Percentiles rank a stretch among this genome's conserved stretches.
Conservation (phyloP, 106 monocot species). For the Xerophyta viscosa region DNA sequence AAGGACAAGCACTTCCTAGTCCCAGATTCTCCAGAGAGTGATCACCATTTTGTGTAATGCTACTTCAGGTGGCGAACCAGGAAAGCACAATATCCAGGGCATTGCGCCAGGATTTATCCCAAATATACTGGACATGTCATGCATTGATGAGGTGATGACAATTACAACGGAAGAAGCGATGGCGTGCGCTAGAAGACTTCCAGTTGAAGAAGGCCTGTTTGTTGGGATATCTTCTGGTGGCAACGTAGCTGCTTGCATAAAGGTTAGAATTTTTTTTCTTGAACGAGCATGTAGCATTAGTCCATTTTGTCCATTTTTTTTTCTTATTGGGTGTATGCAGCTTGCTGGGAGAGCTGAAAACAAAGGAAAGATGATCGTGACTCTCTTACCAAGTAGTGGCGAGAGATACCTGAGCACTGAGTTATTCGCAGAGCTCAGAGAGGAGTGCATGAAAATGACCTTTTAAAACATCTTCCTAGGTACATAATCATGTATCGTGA, state of each 20-base stretch:
- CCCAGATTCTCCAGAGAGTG: no score
- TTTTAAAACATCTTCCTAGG: no score
- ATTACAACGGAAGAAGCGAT: slow-evolving; percentile 64
- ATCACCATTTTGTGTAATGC: no score
- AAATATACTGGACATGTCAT: slow-evolving; percentile 32
- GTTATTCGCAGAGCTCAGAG: slow-evolving; percentile 57
- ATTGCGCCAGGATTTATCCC: slow-evolving; percentile 68
- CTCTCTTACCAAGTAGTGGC: slow-evolving; percentile 60
- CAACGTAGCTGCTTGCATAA: slow-evolving; percentile 67
- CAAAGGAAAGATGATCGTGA: slow-evolving; percentile 82
- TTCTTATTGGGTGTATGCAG: slow-evolving; percentile 14
- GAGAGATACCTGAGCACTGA: slow-evolving; percentile 79
- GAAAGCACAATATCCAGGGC: slow-evolving; percentile 69
- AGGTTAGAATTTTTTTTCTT: slow-evolving; percentile 32
- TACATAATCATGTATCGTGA: no score
- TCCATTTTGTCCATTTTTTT: not conserved
- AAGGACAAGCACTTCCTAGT: no score
- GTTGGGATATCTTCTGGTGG: slow-evolving; percentile 93
- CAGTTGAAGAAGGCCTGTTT: slow-evolving; percentile 75
- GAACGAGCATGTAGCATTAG: not conserved
- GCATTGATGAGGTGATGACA: slow-evolving; percentile 59
- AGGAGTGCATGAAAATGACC: slow-evolving; percentile 69
- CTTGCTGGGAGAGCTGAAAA: slow-evolving; percentile 49
- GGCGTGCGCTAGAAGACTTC: slow-evolving; percentile 55
- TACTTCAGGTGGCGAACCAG: slow-evolving; percentile 51